Base-by-base conservation (phyloP, 345 rosid species). In the Toxicodendron radicans region DNA sequence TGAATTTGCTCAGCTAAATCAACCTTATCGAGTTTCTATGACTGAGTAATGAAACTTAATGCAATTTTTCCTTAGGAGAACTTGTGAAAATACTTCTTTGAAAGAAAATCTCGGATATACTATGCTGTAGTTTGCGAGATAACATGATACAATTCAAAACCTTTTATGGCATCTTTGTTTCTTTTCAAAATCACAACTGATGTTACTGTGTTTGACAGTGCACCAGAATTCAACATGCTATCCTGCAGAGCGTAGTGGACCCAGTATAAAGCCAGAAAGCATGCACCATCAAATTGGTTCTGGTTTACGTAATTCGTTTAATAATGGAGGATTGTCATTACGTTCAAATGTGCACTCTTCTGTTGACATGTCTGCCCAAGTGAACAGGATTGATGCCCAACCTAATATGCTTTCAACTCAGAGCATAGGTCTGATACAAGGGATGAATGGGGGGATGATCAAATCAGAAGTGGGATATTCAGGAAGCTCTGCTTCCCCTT, bases 361-460 rank as follows among this genome's bases (percentile, higher is more conserved):
- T 66, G 84, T 90, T 73, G 92, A 87, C 69, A 85, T 95, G 75
- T 81, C 97, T 76, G 84, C 91, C 13, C 97, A 85, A 78, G 73
- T 86, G 58, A 81, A 84, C 66, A 84, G 94, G 82, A 87, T 89
- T 73, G 92, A 90, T 85, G 79, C 85, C 49, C 78, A 85, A 41
- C 74, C 86, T 33, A 85, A 75, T 82, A 83, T 93, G 86, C 79
- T 91, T 78, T 81, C 94, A 72, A 82, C 86, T 10, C 98, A 91
- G 78, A 79, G 79, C 82, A 81, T 90, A 77, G 89, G 85, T 72
- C 78, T 96, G 79, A 85, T 90, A 82, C 93, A 85, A 68, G 97
- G 91, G 79, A 78, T 93, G 64, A 93, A 93, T 83, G 95, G 97
- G 67, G 93, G 90, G 30, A 84, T 93, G 81, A 82, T 93, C 68